Conservation (phyloP, 2,329 filamentous ascomycete genomes). For the Simplicillium sp. region DNA sequence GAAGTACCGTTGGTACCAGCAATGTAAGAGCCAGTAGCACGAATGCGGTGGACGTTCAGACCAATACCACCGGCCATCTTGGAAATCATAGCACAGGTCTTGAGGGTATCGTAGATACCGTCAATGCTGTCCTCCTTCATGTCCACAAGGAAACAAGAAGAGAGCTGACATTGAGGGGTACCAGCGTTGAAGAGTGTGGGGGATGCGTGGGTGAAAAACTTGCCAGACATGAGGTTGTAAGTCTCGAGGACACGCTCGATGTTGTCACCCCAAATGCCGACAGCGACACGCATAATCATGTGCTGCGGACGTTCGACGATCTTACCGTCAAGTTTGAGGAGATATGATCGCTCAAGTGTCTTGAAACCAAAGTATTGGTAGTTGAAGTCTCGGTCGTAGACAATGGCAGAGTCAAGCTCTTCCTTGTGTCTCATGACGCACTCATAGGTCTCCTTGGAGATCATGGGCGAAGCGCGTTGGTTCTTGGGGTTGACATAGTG, state of each 20-base stretch:
- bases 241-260: constrained; percentile 94
- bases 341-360: constrained; percentile 94
- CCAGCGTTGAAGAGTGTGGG: constrained; percentile 97
- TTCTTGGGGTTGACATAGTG: constrained; percentile 97
- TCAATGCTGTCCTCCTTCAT: constrained; percentile 99
- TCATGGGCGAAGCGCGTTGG: constrained; percentile 77
- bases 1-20: constrained; percentile 96
- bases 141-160: constrained; percentile 97
- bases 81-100: constrained; percentile 99
- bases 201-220: constrained; percentile 97
- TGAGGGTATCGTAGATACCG: constrained; percentile 97
- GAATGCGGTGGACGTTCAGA: constrained; percentile 91
- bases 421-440: constrained; percentile 93
- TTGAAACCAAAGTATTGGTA: constrained; percentile 99
- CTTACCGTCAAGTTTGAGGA: constrained; percentile 90
- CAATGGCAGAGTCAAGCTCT: constrained; percentile 96
- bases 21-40: constrained; percentile 96
- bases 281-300: constrained; percentile 99
- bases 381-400: constrained; percentile 99
- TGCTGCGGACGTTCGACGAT: constrained; percentile 96
- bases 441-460: constrained; percentile 82
- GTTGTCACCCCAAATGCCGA: constrained; percentile 92
- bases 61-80: constrained; percentile 99
- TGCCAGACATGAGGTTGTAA: constrained; percentile 98
- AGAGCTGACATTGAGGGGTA: constrained; percentile 87